Percentiles rank a stretch among this genome's conserved stretches.
These are phyloP conservation scores for Sugiyamaella japonica DNA, from an alignment of 1,139 yeast species.

Conservation along the genomic window DNA sequence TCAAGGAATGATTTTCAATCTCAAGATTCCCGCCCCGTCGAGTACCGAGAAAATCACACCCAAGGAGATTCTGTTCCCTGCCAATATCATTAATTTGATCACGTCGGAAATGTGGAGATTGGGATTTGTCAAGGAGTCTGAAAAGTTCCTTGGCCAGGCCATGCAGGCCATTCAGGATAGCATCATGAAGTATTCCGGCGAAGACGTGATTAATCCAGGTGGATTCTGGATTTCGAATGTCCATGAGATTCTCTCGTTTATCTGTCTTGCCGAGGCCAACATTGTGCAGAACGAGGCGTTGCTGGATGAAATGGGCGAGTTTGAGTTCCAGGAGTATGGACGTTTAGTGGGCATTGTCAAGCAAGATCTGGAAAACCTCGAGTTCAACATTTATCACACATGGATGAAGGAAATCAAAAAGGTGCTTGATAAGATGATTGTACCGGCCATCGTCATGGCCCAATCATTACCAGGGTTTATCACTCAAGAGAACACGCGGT, in stretches of 20 bases:
- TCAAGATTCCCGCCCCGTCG: constrained; percentile 83
- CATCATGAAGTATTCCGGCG: constrained; percentile 57
- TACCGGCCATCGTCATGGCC: constrained; percentile 89
- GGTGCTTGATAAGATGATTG: constrained; percentile 85
- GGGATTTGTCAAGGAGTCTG: constrained; percentile 90
- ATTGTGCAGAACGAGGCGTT: constrained; percentile 80
- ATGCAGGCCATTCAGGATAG: constrained; percentile 78
- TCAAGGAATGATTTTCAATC: constrained; percentile 82
- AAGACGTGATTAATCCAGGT: constrained; percentile 86
- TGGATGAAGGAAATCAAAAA: constrained; percentile 98
- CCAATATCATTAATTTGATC: constrained; percentile 88
- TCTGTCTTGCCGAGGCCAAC: constrained; percentile 88
- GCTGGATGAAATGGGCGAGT: constrained; percentile 82
- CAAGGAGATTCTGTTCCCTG: constrained; percentile 94
- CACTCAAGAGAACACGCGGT: constrained; percentile 85
- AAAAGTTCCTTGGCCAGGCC: constrained; percentile 86
- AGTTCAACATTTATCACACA: constrained; percentile 91
- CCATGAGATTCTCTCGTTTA: constrained; percentile 93
- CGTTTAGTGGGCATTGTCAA: constrained; percentile 87
- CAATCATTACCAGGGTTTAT: constrained; percentile 96
- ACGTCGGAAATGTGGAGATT: constrained; percentile 98
- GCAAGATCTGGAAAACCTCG: constrained; percentile 90
- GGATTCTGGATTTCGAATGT: constrained; percentile 98
- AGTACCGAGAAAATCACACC: constrained; percentile 78
- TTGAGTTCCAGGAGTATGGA: constrained; percentile 87